Conservation (phyloP, 1,284 basidiomycete species). For the Abortiporus biennis region DNA sequence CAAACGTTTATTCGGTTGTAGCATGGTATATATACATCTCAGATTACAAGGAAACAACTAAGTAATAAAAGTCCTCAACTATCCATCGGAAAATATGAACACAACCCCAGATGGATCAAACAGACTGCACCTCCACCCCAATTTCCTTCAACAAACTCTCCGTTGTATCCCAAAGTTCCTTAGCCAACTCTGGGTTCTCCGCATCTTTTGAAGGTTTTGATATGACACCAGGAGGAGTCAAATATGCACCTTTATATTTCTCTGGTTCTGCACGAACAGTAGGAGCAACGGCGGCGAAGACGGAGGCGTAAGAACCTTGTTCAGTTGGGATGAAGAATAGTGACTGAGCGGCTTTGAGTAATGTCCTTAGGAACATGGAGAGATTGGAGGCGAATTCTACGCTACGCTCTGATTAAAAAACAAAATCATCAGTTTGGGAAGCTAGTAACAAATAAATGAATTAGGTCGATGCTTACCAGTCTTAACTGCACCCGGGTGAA, state of each 20-base stretch:
- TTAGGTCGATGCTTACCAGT: conserved; percentile 22
- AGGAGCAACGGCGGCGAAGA: conserved; percentile 39
- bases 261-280: conserved; percentile 27
- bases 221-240: conserved; percentile 32
- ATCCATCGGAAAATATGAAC: no score
- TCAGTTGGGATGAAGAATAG: conserved; percentile 30
- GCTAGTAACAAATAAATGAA: conserved; percentile 9
- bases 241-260: conserved; percentile 39
- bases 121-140: conserved; percentile 11
- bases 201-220: conserved; percentile 20
- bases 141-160: conserved; percentile 25
- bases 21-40: no score
- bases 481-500: conserved; percentile 35
- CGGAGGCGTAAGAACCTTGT: conserved; percentile 35
- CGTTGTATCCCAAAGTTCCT: conserved; percentile 38
- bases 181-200: conserved; percentile 30
- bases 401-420: conserved; percentile 9
- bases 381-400: conserved; percentile 14
- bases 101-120: no score
- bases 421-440: not conserved
- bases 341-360: conserved; percentile 18
- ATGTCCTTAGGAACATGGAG: conserved; percentile 13
- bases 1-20: no score
- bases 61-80: no score
- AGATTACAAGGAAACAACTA: no score